Percentiles rank a stretch among this genome's conserved stretches.
Evolutionary conservation across 805 yeast genomes (phyloP).

Genomic region (Saccharomycopsis fermentans): DNA sequence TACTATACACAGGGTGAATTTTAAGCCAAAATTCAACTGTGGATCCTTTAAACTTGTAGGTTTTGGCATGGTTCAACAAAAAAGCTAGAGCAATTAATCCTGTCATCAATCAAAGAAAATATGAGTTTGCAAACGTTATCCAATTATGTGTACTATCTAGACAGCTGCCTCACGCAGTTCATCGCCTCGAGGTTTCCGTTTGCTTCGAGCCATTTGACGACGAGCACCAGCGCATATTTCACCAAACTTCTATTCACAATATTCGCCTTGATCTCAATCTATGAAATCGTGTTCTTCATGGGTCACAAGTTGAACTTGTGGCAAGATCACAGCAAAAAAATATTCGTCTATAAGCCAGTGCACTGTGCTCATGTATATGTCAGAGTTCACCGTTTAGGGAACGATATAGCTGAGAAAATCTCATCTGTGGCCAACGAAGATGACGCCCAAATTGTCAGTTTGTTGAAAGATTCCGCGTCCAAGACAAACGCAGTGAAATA

Average conservation of each 20-base stretch:
- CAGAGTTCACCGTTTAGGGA: slow-evolving; percentile 32
- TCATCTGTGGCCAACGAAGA: not conserved
- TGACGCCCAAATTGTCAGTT: not conserved
- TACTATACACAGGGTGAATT: too few relatives aligned
- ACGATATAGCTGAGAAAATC: not conserved
- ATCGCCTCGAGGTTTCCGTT: slow-evolving; percentile 10
- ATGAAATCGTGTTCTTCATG: slow-evolving; percentile 33
- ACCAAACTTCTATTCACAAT: slow-evolving; percentile 21
- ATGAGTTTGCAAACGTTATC: not conserved
- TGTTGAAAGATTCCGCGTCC: not conserved
- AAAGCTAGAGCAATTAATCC: not conserved
- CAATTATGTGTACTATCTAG: not conserved
- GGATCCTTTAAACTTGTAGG: too few relatives aligned
- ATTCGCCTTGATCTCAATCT: slow-evolving; percentile 21
- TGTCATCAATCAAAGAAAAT: not conserved
- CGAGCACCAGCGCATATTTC: slow-evolving; percentile 10
- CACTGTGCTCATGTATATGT: slow-evolving; percentile 70
- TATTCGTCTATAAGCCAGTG: slow-evolving; percentile 61
- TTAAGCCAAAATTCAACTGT: not conserved
- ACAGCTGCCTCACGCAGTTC: slow-evolving; percentile 1
- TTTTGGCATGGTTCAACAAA: not conserved
- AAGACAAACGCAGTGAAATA: slow-evolving; percentile 35
- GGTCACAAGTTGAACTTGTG: slow-evolving; percentile 35
- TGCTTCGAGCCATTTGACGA: slow-evolving; percentile 14
- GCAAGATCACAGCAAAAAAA: slow-evolving; percentile 47